Evolutionary conservation across 176 grass and related monocot species (phyloP), one percentile per base, ranked within the genome.

Genomic region (Aegilops umbellulata): DNA sequence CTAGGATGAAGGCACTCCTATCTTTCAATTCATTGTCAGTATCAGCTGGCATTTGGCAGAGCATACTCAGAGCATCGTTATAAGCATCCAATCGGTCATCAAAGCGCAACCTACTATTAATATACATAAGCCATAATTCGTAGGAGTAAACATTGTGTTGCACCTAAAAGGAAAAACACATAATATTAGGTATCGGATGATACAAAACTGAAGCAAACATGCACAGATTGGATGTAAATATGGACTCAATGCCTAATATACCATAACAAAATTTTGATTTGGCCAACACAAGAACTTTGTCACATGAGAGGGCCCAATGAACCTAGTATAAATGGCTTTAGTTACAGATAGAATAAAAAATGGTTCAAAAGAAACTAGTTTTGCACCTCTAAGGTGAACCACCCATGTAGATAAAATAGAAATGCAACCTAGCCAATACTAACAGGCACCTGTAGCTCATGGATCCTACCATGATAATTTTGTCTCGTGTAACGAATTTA

Each of bases 71-170:
- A 86, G 97, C 93, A 69, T 94, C 87, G 23, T 92, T 91, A 67
- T 94, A 99, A 74, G 97, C 90, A 80, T 92, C 88, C 89, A 96
- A 85, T 65, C 92, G 92, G 83, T 93, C 90, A 81, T 93, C 92
- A 92, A 99, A 80, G 36, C 90, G 87, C 65, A 94, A 88, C 87
- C 97, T 93, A 88, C 97, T 99, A 85, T 99, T 99, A 89, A 99
- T 93, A 87, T 93, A 96, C 94, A 96, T 92, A 84, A 96, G 90
- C 97, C 97, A 99, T 76, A 99, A 86, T 81, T 99, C 97, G 88
- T 94, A 96, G 25, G 94, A 99, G 87, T 81, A 91, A 87, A 85
- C 73, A 62, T 94, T 94, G 88, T 94, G 87, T 90, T 92, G 88
- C 82, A 99, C 94, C 97, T 99, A 95, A 87, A 96, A 96, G 80